Percentiles rank a stretch among this genome's conserved stretches.
Evolutionary conservation across 768 basidiomycete genomes (phyloP).

Genomic region (Suillus occidentalis): DNA sequence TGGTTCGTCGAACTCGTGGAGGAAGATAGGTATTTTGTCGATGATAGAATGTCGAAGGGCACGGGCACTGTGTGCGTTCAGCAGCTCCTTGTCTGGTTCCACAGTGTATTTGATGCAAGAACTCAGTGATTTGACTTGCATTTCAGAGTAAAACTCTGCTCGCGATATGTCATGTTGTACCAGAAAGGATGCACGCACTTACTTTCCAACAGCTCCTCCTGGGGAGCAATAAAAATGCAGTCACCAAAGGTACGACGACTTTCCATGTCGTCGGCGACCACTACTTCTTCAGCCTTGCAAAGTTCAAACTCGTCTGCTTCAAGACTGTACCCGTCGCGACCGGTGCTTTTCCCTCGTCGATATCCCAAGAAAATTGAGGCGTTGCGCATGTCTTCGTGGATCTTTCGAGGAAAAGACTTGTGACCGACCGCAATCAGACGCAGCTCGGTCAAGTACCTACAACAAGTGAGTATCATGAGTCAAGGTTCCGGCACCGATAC

Average conservation of each 20-base stretch:
- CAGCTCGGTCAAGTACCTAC: conserved; percentile 77
- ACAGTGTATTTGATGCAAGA: conserved; percentile 73
- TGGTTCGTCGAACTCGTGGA: conserved; percentile 77
- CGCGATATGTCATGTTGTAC: background rate
- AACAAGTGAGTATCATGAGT: conserved; percentile 3
- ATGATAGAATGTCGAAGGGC: conserved; percentile 62
- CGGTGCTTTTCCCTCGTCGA: conserved; percentile 36
- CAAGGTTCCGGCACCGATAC: conserved; percentile 15
- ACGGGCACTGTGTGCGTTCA: conserved; percentile 32
- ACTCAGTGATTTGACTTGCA: conserved; percentile 73
- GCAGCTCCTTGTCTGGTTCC: conserved; percentile 40
- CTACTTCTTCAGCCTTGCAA: conserved; percentile 59
- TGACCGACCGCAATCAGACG: conserved; percentile 77
- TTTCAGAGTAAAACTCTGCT: conserved; percentile 64
- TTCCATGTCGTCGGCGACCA: conserved; percentile 82
- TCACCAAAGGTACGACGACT: conserved; percentile 74
- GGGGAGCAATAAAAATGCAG: conserved; percentile 68
- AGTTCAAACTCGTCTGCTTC: conserved; percentile 55
- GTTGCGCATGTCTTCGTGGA: conserved; percentile 57
- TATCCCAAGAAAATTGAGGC: conserved; percentile 69
- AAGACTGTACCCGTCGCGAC: background rate
- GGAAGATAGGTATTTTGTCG: conserved; percentile 80
- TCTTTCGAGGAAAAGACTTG: conserved; percentile 40
- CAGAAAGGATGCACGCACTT: conserved; percentile 2
- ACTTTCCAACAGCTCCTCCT: conserved; percentile 89